Evolutionary conservation across 164 flowering plant genomes (phyloP).

Genomic region (Umbilicus rupestris): DNA sequence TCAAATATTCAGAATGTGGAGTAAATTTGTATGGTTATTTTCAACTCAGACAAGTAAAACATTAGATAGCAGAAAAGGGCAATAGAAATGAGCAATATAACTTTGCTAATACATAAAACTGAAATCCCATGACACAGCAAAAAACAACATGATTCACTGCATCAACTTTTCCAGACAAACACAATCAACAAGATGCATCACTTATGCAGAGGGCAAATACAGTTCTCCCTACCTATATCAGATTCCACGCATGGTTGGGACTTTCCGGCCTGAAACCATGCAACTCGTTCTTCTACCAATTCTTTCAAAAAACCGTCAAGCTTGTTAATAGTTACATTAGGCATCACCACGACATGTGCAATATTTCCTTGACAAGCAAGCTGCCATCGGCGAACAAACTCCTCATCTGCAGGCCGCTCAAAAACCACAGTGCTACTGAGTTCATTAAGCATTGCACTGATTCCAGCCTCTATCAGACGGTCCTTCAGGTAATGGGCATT

Average conservation of each 20-base stretch:
- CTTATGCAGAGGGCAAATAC: constrained; percentile 53
- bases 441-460: constrained; percentile 90
- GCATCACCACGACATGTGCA: constrained; percentile 95
- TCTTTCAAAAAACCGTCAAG: constrained; percentile 61
- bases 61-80: no score
- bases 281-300: constrained; percentile 37
- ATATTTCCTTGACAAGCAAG: constrained; percentile 87
- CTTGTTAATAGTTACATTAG: constrained; percentile 69
- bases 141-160: not conserved
- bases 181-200: constrained; percentile 16
- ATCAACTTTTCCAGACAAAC: not conserved
- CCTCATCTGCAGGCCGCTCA: constrained; percentile 77
- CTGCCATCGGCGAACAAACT: constrained; percentile 88
- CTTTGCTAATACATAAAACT: not conserved
- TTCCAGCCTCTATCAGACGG: constrained; percentile 56
- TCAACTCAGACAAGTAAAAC: no score
- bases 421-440: constrained; percentile 96
- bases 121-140: not conserved
- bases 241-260: constrained; percentile 58
- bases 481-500: constrained; percentile 92
- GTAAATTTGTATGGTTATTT: no score
- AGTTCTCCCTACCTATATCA: constrained; percentile 59
- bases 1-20: no score
- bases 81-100: no score
- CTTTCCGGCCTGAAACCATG: constrained; percentile 57